Conservation (phyloP, 129 eudicot species). For the Flaveria sonorensis region DNA sequence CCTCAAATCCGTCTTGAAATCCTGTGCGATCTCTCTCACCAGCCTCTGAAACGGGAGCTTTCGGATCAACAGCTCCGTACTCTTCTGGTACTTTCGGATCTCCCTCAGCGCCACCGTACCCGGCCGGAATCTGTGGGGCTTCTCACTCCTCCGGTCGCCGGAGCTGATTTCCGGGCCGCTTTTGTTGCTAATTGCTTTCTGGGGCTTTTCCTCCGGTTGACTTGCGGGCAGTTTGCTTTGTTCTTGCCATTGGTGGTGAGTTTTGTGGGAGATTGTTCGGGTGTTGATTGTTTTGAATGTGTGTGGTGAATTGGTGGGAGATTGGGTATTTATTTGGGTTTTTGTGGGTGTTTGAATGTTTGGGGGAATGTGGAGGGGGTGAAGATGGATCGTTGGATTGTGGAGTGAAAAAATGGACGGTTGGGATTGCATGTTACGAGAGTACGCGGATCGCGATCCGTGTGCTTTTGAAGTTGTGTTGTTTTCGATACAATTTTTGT, state of each 20-base stretch:
- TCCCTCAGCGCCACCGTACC: slow-evolving; percentile 11
- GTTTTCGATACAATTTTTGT: not conserved
- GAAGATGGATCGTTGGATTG: not conserved
- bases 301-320: not conserved
- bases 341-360: not conserved
- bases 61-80: slow-evolving; percentile 15
- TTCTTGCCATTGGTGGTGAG: not conserved
- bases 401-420: not conserved
- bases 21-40: slow-evolving; percentile 18
- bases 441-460: not conserved
- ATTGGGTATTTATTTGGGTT: not conserved
- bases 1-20: slow-evolving; percentile 14
- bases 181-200: slow-evolving; percentile 7
- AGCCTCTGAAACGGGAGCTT: slow-evolving; percentile 19
- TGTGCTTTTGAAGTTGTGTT: not conserved
- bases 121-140: slow-evolving; percentile 16
- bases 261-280: not conserved
- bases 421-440: not conserved
- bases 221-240: slow-evolving; percentile 15
- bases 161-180: slow-evolving; percentile 15
- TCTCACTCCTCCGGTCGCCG: slow-evolving; percentile 20
- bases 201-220: slow-evolving; percentile 20
- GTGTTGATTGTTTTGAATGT: not conserved
- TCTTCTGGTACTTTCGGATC: slow-evolving; percentile 16
- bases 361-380: not conserved